These are phyloP conservation scores for Lolium rigidum DNA, from an alignment of 176 grass and related monocot genomes.

Conservation along the genomic window DNA sequence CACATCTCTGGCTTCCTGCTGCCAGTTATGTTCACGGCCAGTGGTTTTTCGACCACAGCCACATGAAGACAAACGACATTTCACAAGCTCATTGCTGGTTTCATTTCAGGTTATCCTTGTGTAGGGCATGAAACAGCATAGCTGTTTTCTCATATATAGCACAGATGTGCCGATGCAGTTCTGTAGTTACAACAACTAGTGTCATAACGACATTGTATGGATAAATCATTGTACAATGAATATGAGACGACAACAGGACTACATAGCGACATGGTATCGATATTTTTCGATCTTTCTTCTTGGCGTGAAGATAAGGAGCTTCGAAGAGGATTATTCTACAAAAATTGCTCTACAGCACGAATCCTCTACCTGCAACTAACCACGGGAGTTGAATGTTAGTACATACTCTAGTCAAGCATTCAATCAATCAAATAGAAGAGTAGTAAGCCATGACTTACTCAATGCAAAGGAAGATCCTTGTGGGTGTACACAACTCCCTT, in stretches of 20 bases:
- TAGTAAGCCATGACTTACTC: conserved; percentile 22
- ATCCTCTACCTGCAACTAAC: conserved; percentile 30
- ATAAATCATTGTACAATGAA: conserved; percentile 31
- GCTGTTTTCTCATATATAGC: background rate
- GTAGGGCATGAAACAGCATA: background rate
- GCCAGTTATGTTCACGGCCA: background rate
- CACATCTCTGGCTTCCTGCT: background rate
- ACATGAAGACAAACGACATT: background rate
- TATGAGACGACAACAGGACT: background rate
- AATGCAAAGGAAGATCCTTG: conserved; percentile 81
- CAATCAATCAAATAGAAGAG: background rate
- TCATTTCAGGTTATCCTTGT: background rate
- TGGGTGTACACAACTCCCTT: conserved; percentile 93
- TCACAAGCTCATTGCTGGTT: background rate
- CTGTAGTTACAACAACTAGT: conserved; percentile 11
- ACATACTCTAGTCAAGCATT: background rate
- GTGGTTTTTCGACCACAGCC: background rate
- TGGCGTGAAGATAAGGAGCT: conserved; percentile 13
- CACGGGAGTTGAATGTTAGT: background rate
- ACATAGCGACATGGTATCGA: background rate
- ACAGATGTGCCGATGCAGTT: conserved; percentile 18
- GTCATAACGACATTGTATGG: conserved; percentile 19
- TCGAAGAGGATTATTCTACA: conserved; percentile 20
- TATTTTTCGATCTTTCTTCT: background rate
- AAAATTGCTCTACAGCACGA: conserved; percentile 20